Conservation (phyloP, 768 basidiomycete species). For the Kwoniella heveanensis region DNA sequence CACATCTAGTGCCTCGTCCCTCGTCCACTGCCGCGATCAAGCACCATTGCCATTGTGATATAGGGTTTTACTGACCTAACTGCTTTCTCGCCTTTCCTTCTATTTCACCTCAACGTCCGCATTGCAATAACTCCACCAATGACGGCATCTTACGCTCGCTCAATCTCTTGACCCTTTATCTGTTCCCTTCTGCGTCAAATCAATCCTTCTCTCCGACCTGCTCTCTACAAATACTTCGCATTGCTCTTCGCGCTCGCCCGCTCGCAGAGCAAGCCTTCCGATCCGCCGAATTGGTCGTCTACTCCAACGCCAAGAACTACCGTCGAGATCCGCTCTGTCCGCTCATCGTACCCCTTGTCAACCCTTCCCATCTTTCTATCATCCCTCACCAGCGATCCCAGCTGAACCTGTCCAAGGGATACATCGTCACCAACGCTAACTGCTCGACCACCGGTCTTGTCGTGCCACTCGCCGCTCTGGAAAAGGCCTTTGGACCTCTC, state of each 20-base stretch:
- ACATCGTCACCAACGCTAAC: conserved; percentile 98
- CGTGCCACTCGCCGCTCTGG: conserved; percentile 49
- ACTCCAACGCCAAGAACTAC: conserved; percentile 97
- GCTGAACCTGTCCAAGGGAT: conserved; percentile 69
- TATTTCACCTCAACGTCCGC: too few relatives aligned
- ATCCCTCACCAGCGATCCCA: conserved; percentile 76
- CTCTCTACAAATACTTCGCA: neutral
- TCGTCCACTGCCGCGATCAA: too few relatives aligned
- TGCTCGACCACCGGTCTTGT: conserved; percentile 85
- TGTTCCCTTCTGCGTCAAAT: neutral
- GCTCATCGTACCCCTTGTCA: conserved; percentile 94
- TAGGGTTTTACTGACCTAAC: too few relatives aligned
- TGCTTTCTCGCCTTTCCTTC: too few relatives aligned
- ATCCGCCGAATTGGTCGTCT: conserved; percentile 82
- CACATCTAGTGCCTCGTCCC: too few relatives aligned
- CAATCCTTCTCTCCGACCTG: neutral
- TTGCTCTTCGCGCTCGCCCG: neutral
- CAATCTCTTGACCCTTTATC: neutral
- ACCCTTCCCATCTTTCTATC: conserved; percentile 79
- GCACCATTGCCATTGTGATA: too few relatives aligned
- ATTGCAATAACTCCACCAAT: too few relatives aligned
- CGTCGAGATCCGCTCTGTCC: conserved; percentile 89
- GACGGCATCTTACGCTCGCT: too few relatives aligned
- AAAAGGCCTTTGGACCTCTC: conserved; percentile 81
- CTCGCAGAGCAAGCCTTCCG: conserved; percentile 80